A percentile compares a stretch with the other conserved stretches of the same genome.
phyloP scores from a whole-genome alignment of 2,329 filamentous ascomycete species.

The Tolypocladium nubicola region DNA sequence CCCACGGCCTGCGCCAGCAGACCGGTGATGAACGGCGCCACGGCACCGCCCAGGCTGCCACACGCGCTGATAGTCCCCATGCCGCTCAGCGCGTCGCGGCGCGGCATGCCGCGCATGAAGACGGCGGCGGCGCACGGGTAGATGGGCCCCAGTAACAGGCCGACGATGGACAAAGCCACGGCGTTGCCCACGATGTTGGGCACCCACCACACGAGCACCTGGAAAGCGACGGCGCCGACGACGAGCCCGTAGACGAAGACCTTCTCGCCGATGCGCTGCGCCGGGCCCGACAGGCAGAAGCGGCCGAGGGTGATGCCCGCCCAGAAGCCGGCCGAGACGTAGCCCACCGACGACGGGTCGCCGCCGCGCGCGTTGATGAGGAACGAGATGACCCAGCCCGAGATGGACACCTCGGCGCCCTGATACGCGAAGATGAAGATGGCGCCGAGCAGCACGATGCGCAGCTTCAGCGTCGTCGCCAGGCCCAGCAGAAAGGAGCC shows the following conservation, averaged over 20 bases:
- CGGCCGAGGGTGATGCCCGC: constrained; percentile 67
- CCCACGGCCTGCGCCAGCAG: constrained; percentile 50
- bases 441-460: constrained; percentile 61
- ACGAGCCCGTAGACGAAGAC: constrained; percentile 54
- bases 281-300: constrained; percentile 57
- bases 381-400: constrained; percentile 81
- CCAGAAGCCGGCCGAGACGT: constrained; percentile 66
- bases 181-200: constrained; percentile 65
- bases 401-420: constrained; percentile 73
- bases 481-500: constrained; percentile 26
- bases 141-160: constrained; percentile 65
- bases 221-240: constrained; percentile 51
- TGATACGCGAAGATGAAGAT: constrained; percentile 82
- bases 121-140: constrained; percentile 64
- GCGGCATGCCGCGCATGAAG: constrained; percentile 49
- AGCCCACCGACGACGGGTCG: constrained; percentile 61
- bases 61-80: constrained; percentile 60
- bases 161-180: constrained; percentile 58
- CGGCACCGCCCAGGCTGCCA: constrained; percentile 57
- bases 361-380: constrained; percentile 63
- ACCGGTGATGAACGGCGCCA: constrained; percentile 57
- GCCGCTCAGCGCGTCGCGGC: constrained; percentile 49
- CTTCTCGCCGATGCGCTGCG: constrained; percentile 60
- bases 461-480: constrained; percentile 36
- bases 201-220: constrained; percentile 69